Evolutionary conservation across 805 yeast species (phyloP).

Genomic region (Schizosaccharomyces osmophilus): DNA sequence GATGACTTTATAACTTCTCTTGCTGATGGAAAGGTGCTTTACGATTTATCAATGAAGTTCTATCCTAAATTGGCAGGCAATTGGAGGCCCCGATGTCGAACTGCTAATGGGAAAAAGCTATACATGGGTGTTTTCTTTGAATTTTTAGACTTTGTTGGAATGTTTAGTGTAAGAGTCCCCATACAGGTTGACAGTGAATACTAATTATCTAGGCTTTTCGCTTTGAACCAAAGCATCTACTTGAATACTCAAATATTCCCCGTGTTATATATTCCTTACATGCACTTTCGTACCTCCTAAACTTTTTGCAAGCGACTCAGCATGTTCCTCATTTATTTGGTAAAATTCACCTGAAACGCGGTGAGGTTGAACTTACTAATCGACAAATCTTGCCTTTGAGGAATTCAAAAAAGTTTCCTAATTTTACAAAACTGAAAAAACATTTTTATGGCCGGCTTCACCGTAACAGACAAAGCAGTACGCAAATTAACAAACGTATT

Average conservation of each 20-base stretch:
- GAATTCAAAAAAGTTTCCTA: not conserved
- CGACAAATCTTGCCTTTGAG: not conserved
- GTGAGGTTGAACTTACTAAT: not conserved
- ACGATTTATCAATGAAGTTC: not conserved
- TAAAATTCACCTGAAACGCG: not conserved
- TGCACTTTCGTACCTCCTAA: constrained; percentile 53
- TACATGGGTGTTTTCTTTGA: not conserved
- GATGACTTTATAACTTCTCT: not conserved
- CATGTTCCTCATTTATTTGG: not conserved
- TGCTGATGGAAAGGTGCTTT: not conserved
- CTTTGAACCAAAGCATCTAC: not conserved
- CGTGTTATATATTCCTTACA: constrained; percentile 83
- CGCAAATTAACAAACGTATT: too few relatives aligned
- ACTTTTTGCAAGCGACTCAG: not conserved
- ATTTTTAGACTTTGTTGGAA: not conserved
- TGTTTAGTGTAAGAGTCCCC: not conserved
- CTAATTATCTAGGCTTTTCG: not conserved
- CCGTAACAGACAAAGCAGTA: not conserved
- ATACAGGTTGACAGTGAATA: not conserved
- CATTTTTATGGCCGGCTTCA: not conserved
- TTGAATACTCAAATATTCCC: constrained; percentile 32
- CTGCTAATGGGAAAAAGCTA: not conserved
- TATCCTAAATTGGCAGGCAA: not conserved
- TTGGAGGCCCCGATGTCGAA: not conserved
- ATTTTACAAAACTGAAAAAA: not conserved